phyloP scores from a whole-genome alignment of 176 grass and related monocot species.

The Otatea glauca region DNA sequence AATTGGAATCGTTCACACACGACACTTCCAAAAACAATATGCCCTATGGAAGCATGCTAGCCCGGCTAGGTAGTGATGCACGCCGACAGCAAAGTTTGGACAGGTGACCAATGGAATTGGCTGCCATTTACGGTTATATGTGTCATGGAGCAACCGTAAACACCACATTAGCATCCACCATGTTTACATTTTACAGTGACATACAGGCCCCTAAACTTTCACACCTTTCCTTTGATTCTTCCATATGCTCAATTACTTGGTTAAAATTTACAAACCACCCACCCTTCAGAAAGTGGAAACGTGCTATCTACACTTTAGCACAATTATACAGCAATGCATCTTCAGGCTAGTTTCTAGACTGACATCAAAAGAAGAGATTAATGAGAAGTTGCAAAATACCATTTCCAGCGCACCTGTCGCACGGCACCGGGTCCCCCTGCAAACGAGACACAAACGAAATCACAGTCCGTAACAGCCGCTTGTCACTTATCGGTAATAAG shows the following conservation, averaged over 20 bases:
- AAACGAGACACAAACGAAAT: slow-evolving; percentile 22
- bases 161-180: neutral
- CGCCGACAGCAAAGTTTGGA: neutral
- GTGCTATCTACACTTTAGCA: neutral
- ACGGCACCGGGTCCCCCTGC: slow-evolving; percentile 79
- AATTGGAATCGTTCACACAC: neutral
- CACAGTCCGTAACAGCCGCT: slow-evolving; percentile 19
- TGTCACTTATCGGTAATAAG: neutral
- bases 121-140: neutral
- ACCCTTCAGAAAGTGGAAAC: neutral
- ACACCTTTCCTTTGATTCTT: neutral
- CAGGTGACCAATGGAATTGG: neutral
- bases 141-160: neutral
- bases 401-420: slow-evolving; percentile 80
- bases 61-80: neutral
- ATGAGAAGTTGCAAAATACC: slow-evolving; percentile 28
- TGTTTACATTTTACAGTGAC: neutral
- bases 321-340: neutral
- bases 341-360: neutral
- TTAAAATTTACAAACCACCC: neutral
- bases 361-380: neutral
- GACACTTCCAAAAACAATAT: neutral
- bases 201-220: neutral
- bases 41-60: neutral
- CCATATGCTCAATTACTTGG: neutral